phyloP scores from a whole-genome alignment of 2,329 filamentous ascomycete genomes.

The Fusarium continuum region DNA sequence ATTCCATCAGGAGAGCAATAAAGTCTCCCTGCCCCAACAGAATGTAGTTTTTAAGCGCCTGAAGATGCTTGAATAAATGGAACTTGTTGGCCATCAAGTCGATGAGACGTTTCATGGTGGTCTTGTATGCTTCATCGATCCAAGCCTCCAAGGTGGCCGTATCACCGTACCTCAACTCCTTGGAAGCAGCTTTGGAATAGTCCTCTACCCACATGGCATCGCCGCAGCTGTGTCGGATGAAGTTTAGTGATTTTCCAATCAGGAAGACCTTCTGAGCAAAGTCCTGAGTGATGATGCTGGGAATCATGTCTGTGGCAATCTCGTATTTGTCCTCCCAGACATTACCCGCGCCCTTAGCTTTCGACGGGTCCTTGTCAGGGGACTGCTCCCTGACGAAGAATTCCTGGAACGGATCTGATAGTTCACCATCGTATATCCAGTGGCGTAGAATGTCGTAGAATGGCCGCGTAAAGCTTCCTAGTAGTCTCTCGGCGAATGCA shows the following conservation, averaged over 20 bases:
- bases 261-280: conserved; percentile 97
- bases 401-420: conserved; percentile 94
- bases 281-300: conserved; percentile 89
- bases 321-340: conserved; percentile 99
- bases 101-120: conserved; percentile 94
- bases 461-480: conserved; percentile 86
- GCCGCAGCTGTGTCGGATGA: conserved; percentile 93
- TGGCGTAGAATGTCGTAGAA: conserved; percentile 96
- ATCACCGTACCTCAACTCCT: conserved; percentile 91
- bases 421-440: conserved; percentile 98
- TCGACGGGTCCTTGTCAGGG: conserved; percentile 56
- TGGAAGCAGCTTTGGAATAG: conserved; percentile 92
- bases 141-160: conserved; percentile 90
- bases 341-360: conserved; percentile 76
- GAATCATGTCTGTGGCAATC: conserved; percentile 84
- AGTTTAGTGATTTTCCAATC: conserved; percentile 97
- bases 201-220: conserved; percentile 95
- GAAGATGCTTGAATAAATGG: conserved; percentile 90
- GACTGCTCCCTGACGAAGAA: conserved; percentile 94
- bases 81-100: conserved; percentile 96
- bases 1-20: conserved; percentile 96
- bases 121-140: conserved; percentile 97
- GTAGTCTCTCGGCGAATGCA: conserved; percentile 88
- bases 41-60: conserved; percentile 93
- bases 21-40: conserved; percentile 96